phyloP scores from a whole-genome alignment of 1,139 yeast genomes.

The Meyerozyma carpophila region DNA sequence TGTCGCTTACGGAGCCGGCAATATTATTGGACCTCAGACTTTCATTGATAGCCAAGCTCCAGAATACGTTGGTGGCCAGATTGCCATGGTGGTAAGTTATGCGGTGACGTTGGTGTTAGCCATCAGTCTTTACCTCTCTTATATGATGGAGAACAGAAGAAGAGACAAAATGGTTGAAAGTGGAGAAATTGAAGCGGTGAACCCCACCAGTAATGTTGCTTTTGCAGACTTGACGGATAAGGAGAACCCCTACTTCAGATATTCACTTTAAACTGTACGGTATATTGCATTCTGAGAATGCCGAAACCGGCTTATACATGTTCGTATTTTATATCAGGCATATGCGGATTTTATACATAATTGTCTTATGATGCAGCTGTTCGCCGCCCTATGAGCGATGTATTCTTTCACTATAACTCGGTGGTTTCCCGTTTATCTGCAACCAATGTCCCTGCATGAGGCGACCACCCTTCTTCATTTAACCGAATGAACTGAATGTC shows the following conservation, averaged over 20 bases:
- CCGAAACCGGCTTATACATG: too few species aligned
- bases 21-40: constrained; percentile 67
- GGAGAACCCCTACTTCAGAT: neutral
- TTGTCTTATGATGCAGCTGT: too few species aligned
- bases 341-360: too few species aligned
- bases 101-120: constrained; percentile 19
- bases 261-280: neutral
- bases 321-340: too few species aligned
- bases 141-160: neutral
- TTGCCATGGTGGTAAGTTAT: constrained; percentile 40
- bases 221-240: neutral
- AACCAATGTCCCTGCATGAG: too few species aligned
- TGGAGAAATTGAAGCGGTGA: neutral
- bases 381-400: too few species aligned
- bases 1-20: constrained; percentile 64
- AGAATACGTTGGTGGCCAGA: constrained; percentile 40
- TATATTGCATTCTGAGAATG: too few species aligned
- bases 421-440: too few species aligned
- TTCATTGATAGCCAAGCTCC: constrained; percentile 54
- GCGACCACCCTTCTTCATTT: too few species aligned
- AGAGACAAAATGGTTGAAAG: neutral
- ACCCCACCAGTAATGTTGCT: neutral
- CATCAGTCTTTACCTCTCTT: neutral
- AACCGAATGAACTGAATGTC: too few species aligned
- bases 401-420: too few species aligned